Base-by-base conservation (phyloP, 176 grass and related monocot species). In the Carex myosuroides region DNA sequence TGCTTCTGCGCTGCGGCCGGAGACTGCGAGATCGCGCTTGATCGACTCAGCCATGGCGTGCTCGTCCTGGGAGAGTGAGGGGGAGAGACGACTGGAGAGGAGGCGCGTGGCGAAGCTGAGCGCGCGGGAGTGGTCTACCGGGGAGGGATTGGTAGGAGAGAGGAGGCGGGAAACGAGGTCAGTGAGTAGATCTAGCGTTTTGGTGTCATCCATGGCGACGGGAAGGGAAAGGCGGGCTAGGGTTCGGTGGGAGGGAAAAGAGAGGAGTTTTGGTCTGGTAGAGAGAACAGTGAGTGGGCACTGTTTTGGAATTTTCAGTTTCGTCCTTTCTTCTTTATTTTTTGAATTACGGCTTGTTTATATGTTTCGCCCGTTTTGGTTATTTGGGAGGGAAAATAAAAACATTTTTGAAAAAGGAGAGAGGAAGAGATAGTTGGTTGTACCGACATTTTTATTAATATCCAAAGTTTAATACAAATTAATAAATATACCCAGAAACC, bases 11-110 rank as follows among this genome's bases (percentile, higher is more conserved):
- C 89, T 84, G 29, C 87, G 85, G 21, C 95, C 92, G 14, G 89
- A 98, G 20, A 52, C 70, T 2, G 90, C 92, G 79, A 98, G 90
- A 72, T 89, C 86, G 48, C 92, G 92, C 87, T 94, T 97, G 86
- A 97, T 91, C 71, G 95, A 85, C 86, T 98, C 95, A 42, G 91
- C 92, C 84, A 98, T 89, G 57, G 92, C 92, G 78, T 90, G 87
- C 83, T 94, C 95, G 44, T 98, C 92, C 69, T 89, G 89, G 60
- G 94, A 83, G 60, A 93, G 41, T 5, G 91, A 85, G 2, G 91
- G 89, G 4, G 90, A 87, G 81, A 94, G 89, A 88, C 92, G 91
- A 72, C 95, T 98, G 17, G 92, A 94, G 57, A 98, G 95, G 66
- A 94, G 79, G 26, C 95, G 91, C 73, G 85, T 83, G 55, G 92